Evolutionary conservation across 202 grass and related monocot genomes (phyloP), one percentile per base, ranked within the genome.

Genomic region (Schoenoplectus tabernaemontani): DNA sequence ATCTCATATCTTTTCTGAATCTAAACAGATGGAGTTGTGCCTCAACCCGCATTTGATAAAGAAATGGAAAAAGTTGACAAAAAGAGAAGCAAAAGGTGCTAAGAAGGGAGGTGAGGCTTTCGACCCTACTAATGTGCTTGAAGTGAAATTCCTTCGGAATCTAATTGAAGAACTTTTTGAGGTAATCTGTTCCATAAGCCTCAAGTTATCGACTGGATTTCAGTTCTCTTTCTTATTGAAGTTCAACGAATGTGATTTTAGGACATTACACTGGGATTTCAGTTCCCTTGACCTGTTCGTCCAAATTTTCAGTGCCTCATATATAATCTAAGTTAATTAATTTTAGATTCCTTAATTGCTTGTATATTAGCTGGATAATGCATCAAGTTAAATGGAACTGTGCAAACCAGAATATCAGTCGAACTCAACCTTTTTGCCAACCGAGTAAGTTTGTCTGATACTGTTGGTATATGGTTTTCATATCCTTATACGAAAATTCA

Each of bases 91-190:
- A 36, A 97, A 94, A 77, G 85, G 83, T 15, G 83, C 87, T 15
- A 98, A 94, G 78, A 98, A 82, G 82, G 60, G 83, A 59, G 86
- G 77, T 12, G 70, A 90, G 58, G 78, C 58, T 44, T 80, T 56
- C 26, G 77, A 91, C 64, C 81, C 90, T 83, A 90, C 89, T 11
- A 91, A 88, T 44, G 78, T 82, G 63, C 84, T 95, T 9, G 86
- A 99, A 89, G 89, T 91, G 53, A 88, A 64, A 57, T 98, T 95
- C 65, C 91, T 95, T 69, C 84, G 86, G 57, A 91, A 92, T 65
- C 65, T 98, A 79, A 91, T 98, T 13, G 91, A 98, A 86, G 96
- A 98, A 89, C 94, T 94, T 77, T 80, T 97, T 64, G 86, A 97
- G 95, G 95, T 97, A 76, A 41, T 4, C 34, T 66, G 24, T 60